Evolutionary conservation across 257 asterid genomes (phyloP).

Genomic region (Verbascum thapsus): DNA sequence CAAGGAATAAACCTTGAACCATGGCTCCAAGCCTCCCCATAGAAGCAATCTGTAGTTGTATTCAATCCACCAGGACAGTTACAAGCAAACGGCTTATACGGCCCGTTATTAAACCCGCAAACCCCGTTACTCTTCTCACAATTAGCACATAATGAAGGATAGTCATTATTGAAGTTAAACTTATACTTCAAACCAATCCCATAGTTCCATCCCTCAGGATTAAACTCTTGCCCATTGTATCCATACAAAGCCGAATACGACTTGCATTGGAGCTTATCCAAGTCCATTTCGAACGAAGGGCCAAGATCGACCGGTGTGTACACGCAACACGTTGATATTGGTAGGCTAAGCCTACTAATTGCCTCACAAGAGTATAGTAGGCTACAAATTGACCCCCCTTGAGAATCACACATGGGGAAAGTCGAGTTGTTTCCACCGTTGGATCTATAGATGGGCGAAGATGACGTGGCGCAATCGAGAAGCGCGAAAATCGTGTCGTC

Average conservation of each 20-base stretch:
- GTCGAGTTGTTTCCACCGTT: conserved; percentile 47
- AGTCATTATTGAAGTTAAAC: conserved; percentile 70
- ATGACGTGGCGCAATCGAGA: conserved; percentile 59
- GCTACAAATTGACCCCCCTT: conserved; percentile 58
- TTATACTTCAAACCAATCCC: conserved; percentile 81
- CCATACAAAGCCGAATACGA: conserved; percentile 74
- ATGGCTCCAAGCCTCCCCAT: conserved; percentile 51
- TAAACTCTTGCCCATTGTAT: conserved; percentile 49
- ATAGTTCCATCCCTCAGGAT: conserved; percentile 69
- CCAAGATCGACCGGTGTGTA: conserved; percentile 89
- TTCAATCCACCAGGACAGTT: conserved; percentile 77
- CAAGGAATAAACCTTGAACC: too few species aligned
- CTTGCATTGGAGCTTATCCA: conserved; percentile 56
- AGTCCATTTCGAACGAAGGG: conserved; percentile 75
- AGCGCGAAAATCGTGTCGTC: conserved; percentile 59
- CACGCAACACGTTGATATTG: conserved; percentile 68
- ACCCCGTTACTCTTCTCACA: conserved; percentile 86
- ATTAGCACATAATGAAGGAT: conserved; percentile 59
- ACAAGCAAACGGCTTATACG: conserved; percentile 52
- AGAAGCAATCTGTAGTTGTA: conserved; percentile 61
- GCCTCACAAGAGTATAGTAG: conserved; percentile 65
- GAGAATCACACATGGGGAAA: conserved; percentile 55
- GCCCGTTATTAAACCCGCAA: conserved; percentile 56
- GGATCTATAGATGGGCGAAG: conserved; percentile 52
- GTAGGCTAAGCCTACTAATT: conserved; percentile 51